Evolutionary conservation across 257 asterid species (phyloP).

Genomic region (Craterostigma plantagineum): DNA sequence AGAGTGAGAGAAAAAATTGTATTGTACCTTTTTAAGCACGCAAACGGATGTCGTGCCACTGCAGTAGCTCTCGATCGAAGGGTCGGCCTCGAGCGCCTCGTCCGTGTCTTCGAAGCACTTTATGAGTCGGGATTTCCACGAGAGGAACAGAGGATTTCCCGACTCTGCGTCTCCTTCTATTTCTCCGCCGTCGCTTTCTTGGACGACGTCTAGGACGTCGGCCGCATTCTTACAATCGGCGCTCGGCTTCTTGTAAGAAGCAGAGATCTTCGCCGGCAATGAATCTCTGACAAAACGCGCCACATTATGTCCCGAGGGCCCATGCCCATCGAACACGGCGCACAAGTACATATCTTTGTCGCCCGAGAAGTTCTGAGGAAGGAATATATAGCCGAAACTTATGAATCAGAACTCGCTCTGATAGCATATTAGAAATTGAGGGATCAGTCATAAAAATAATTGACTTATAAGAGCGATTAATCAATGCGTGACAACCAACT

Average conservation of each 20-base stretch:
- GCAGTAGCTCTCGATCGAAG: slow-evolving; percentile 49
- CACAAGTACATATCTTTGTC: slow-evolving; percentile 52
- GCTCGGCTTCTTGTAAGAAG: slow-evolving; percentile 12
- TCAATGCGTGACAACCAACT: too few species aligned
- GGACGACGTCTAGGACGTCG: not conserved
- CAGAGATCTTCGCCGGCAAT: slow-evolving; percentile 56
- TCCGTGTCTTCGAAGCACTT: slow-evolving; percentile 49
- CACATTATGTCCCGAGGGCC: slow-evolving; percentile 80
- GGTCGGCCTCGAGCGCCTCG: slow-evolving; percentile 36
- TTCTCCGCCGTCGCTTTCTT: not conserved
- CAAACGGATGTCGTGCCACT: slow-evolving; percentile 76
- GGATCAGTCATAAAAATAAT: too few species aligned
- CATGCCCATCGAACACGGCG: slow-evolving; percentile 86
- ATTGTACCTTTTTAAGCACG: slow-evolving; percentile 57
- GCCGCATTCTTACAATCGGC: slow-evolving; percentile 12
- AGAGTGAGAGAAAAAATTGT: too few species aligned
- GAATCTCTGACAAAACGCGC: slow-evolving; percentile 43
- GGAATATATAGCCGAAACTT: too few species aligned
- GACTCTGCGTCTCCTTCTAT: slow-evolving; percentile 10
- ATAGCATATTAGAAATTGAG: not conserved
- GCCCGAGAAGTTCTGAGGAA: slow-evolving; percentile 43
- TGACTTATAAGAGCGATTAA: too few species aligned
- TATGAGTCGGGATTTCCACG: slow-evolving; percentile 43
- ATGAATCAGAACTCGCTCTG: too few species aligned
- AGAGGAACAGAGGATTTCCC: slow-evolving; percentile 20